Evolutionary conservation across 1,284 basidiomycete species (phyloP).

Genomic region (Pascua sp.): DNA sequence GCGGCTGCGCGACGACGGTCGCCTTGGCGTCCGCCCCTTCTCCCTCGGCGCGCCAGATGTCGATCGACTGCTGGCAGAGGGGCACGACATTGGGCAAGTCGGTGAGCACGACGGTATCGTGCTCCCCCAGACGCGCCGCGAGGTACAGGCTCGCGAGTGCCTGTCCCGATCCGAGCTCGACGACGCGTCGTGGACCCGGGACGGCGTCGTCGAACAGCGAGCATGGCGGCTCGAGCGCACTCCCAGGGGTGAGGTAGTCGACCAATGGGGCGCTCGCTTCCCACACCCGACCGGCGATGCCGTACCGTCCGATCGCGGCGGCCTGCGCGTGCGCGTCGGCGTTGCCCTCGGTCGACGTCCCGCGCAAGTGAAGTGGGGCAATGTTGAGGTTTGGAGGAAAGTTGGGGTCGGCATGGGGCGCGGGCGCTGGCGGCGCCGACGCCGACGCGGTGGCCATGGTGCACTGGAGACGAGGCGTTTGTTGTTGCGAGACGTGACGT

Average conservation of each 20-base stretch:
- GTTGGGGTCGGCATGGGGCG: constrained; percentile 36
- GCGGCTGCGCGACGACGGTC: constrained; percentile 23
- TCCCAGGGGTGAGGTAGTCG: constrained; percentile 36
- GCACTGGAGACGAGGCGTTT: background rate
- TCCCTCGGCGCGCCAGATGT: constrained; percentile 12
- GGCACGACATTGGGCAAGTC: constrained; percentile 45
- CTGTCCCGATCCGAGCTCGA: constrained; percentile 48
- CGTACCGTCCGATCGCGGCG: constrained; percentile 39
- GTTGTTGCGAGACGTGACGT: background rate
- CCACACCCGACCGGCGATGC: constrained; percentile 48
- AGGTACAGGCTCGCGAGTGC: constrained; percentile 41
- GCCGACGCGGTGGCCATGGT: no score
- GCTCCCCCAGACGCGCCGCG: constrained; percentile 21
- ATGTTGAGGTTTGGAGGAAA: constrained; percentile 46
- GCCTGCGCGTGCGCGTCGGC: constrained; percentile 25
- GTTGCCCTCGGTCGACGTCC: constrained; percentile 10
- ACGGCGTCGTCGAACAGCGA: constrained; percentile 23
- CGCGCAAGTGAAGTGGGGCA: constrained; percentile 24
- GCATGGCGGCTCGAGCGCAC: constrained; percentile 36
- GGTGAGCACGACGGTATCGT: constrained; percentile 36
- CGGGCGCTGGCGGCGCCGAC: background rate
- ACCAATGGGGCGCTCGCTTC: constrained; percentile 40
- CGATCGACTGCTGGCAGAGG: constrained; percentile 32
- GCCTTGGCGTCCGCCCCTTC: constrained; percentile 1
- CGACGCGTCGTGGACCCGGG: constrained; percentile 18